Base-by-base conservation (phyloP, 2,329 filamentous ascomycete species). In the Paraphoma sp. region DNA sequence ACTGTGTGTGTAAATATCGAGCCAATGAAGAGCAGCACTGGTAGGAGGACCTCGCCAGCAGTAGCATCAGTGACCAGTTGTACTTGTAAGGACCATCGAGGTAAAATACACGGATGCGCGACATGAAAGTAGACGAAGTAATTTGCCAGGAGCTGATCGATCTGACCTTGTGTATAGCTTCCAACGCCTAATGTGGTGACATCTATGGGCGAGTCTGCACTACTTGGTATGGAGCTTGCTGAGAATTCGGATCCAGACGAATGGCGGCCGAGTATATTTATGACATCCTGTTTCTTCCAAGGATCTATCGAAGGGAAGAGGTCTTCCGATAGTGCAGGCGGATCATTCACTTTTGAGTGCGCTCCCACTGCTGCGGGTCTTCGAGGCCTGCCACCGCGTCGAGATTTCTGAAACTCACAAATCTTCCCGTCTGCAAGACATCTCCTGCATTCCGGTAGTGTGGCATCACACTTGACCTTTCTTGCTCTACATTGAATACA, bases 1-100 rank as follows among this genome's bases (percentile, higher is more conserved):
- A 74, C 70, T 1, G 76, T 72, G 1, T 76, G 70, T 1, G 80
- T 76, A 60, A 83, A 85, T 58, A 84, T 82, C 3, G 81, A 78
- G 11, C 81, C 84, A 40, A 85, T 79, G 63, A 83, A 84, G 46
- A 81, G 79, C 49, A 86, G 76, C 8, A 82, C 80, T 38, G 81
- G 73, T 57, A 80, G 77, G 2, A 67, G 49, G 23, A 52, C 38
- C 14, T 56, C 53, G 4, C 31, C 49, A 16, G 53, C 41, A 17
- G 33, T 33, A 10, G 51, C 40, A 7, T 63, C 57, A 16, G 16
- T 50, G 31, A 38, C 42, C 11, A 59, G 42, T 16, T 52, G 53
- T 33, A 45, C 10, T 11, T 53, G 46, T 8, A 68, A 53, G 4
- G 60, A 53, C 56, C 56, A 62, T 43, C 48, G 42, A n/a, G 65